phyloP scores from a whole-genome alignment of 2,329 filamentous ascomycete genomes.

The Zasmidium angulare region DNA sequence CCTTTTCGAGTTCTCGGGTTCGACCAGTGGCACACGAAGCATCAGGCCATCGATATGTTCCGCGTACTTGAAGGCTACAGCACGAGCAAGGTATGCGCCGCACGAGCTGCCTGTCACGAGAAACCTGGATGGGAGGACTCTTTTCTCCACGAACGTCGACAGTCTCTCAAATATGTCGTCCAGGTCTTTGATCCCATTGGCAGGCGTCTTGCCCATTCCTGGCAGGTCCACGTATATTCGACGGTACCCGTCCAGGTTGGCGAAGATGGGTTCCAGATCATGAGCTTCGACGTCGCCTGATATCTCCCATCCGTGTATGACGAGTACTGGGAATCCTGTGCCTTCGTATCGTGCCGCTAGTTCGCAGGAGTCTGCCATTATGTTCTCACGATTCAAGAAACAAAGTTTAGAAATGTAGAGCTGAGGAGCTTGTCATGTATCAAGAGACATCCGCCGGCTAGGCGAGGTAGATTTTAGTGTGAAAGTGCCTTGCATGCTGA shows the following conservation, averaged over 20 bases:
- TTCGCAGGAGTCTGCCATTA: background rate
- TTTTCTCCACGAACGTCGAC: conserved; percentile 5
- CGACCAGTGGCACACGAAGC: conserved; percentile 13
- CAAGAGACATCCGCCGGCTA: too few relatives aligned
- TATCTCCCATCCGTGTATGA: conserved; percentile 15
- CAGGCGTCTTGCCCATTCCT: conserved; percentile 9
- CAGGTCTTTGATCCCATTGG: conserved; percentile 1
- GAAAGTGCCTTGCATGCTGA: too few relatives aligned
- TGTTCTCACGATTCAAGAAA: background rate
- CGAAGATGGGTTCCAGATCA: conserved; percentile 16
- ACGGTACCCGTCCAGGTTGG: background rate
- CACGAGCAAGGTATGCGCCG: conserved; percentile 15
- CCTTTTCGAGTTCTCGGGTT: conserved; percentile 4
- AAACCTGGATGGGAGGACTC: conserved; percentile 10
- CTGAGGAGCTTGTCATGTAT: too few relatives aligned
- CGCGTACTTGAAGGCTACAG: conserved; percentile 8
- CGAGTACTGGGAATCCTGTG: conserved; percentile 10
- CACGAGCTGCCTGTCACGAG: conserved; percentile 12
- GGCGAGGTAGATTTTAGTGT: too few relatives aligned
- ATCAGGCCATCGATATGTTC: conserved; percentile 7
- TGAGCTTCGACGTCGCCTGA: conserved; percentile 6
- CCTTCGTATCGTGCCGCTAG: background rate
- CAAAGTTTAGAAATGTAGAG: too few relatives aligned
- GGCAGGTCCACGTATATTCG: conserved; percentile 16
- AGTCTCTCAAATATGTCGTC: conserved; percentile 12